A percentile compares a stretch with the other conserved stretches of the same genome.
Conservation (phyloP, 108 stramenopile species). For the Bacterosira constricta region DNA sequence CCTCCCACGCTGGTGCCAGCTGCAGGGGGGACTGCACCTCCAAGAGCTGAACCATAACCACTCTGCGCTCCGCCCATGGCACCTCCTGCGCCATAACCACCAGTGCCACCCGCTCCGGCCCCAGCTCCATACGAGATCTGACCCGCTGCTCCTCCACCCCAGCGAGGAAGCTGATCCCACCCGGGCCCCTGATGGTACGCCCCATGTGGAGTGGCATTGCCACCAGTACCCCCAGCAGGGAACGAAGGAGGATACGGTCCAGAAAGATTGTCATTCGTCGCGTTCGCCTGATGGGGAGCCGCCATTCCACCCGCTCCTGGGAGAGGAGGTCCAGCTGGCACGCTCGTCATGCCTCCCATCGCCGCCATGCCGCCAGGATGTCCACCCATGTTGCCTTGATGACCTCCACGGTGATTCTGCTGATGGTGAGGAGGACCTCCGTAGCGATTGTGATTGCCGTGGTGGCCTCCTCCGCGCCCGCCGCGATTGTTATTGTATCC, state of each 20-base stretch:
- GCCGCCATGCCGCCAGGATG: neutral
- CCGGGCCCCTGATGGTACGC: slow-evolving; percentile 31
- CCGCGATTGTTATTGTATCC: neutral
- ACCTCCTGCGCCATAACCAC: slow-evolving; percentile 6
- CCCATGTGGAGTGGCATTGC: neutral
- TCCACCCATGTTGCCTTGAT: neutral
- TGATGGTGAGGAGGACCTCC: neutral
- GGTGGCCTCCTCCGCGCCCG: neutral
- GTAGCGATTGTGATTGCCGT: neutral
- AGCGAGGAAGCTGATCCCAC: slow-evolving; percentile 36
- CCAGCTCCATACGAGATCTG: slow-evolving; percentile 11
- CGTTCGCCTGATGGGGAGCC: neutral
- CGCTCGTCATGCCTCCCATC: neutral
- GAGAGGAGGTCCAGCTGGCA: slow-evolving; percentile 1
- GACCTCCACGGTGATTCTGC: neutral
- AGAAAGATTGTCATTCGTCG: slow-evolving; percentile 13
- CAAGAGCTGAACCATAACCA: neutral
- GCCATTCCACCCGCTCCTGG: neutral
- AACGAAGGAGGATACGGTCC: slow-evolving; percentile 31
- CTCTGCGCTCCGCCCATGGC: neutral
- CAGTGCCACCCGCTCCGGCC: neutral
- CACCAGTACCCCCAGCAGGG: slow-evolving; percentile 10
- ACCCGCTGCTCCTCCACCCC: slow-evolving; percentile 19
- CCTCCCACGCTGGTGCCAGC: neutral
- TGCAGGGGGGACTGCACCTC: neutral